Conservation (phyloP, 73 alveolate species). For the Paraurostyla sp. region DNA sequence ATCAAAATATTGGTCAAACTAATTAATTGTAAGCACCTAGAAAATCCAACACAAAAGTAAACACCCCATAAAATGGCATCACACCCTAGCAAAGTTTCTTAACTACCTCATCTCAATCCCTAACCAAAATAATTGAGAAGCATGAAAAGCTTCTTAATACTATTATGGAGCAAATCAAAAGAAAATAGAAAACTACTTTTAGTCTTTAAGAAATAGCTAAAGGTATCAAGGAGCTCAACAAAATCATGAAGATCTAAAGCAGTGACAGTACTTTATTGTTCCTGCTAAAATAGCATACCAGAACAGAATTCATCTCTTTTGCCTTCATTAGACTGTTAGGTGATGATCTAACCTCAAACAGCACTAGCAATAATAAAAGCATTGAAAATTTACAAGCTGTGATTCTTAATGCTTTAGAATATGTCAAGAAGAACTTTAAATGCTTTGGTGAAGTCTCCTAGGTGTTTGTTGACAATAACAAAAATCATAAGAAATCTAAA, state of each 20-base stretch:
- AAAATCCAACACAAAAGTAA: neutral
- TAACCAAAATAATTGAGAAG: slow-evolving; percentile 6
- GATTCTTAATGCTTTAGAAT: slow-evolving; percentile 47
- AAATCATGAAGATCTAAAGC: neutral
- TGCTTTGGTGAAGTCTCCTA: neutral
- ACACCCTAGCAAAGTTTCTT: neutral
- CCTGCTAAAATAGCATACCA: slow-evolving; percentile 26
- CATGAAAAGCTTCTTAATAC: neutral
- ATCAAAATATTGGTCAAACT: neutral
- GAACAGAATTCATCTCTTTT: slow-evolving; percentile 4
- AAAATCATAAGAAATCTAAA: neutral
- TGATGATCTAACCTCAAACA: slow-evolving; percentile 11
- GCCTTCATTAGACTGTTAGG: slow-evolving; percentile 18
- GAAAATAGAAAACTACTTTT: neutral
- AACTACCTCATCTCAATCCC: neutral
- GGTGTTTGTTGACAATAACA: no score
- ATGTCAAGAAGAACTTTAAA: slow-evolving; percentile 44
- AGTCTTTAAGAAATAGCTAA: neutral
- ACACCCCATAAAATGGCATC: neutral
- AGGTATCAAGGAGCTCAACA: neutral
- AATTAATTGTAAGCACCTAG: neutral
- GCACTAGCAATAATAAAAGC: neutral
- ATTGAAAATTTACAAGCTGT: slow-evolving; percentile 18
- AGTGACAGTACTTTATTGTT: neutral
- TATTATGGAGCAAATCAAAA: neutral